These are phyloP conservation scores for Aphanomyces euteiches DNA, from an alignment of 352 stramenopile species.

Conservation along the genomic window DNA sequence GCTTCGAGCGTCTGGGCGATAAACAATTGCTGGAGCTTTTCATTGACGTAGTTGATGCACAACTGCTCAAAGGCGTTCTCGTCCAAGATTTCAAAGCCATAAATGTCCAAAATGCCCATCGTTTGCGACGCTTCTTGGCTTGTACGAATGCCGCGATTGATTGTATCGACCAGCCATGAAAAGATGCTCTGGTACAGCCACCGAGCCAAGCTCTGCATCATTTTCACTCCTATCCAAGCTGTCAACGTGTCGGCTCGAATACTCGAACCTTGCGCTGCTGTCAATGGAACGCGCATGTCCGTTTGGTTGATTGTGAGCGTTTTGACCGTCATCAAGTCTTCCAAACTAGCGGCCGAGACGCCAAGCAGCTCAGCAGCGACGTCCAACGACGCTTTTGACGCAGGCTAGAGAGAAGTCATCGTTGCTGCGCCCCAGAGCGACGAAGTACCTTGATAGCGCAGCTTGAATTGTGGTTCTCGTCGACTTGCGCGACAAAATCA, in stretches of 20 bases:
- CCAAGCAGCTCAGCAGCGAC: slow-evolving; percentile 61
- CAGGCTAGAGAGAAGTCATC: slow-evolving; percentile 39
- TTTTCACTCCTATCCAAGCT: slow-evolving; percentile 33
- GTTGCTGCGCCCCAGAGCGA: slow-evolving; percentile 22
- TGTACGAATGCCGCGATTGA: slow-evolving; percentile 79
- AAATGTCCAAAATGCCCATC: slow-evolving; percentile 95
- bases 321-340: slow-evolving; percentile 70
- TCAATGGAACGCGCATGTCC: slow-evolving; percentile 73
- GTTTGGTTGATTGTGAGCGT: slow-evolving; percentile 76
- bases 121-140: slow-evolving; percentile 37
- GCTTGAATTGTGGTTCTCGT: slow-evolving; percentile 70
- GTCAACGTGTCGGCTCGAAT: too few species aligned
- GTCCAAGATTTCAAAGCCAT: slow-evolving; percentile 95
- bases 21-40: slow-evolving; percentile 92
- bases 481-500: slow-evolving; percentile 64
- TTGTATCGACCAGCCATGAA: slow-evolving; percentile 79
- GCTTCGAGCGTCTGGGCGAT: slow-evolving; percentile 88
- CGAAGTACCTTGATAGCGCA: slow-evolving; percentile 40
- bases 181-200: slow-evolving; percentile 89
- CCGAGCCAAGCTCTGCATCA: slow-evolving; percentile 79
- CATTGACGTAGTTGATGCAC: slow-evolving; percentile 94
- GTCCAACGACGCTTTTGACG: slow-evolving; percentile 47
- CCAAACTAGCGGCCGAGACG: slow-evolving; percentile 55
- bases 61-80: slow-evolving; percentile 94
- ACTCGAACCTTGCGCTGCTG: slow-evolving; percentile 26